phyloP scores from a whole-genome alignment of 257 asterid genomes.

The Eustoma russellianum region DNA sequence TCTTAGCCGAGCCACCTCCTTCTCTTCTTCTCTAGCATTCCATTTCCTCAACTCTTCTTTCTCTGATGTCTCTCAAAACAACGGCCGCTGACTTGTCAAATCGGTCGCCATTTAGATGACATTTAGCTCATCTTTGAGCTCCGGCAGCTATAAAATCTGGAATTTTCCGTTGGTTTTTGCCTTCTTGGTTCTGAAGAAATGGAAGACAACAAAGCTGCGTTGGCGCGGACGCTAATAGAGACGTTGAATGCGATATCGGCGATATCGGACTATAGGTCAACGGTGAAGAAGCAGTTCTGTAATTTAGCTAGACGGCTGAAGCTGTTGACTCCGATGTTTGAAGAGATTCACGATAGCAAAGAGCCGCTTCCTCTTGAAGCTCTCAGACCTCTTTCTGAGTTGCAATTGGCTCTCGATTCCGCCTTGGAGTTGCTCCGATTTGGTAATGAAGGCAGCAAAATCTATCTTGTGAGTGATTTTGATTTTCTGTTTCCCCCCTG shows the following conservation, averaged over 20 bases:
- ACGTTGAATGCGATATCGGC: conserved; percentile 60
- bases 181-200: conserved; percentile 15
- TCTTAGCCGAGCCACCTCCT: conserved; percentile 18
- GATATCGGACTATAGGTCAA: conserved; percentile 49
- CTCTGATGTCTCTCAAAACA: conserved; percentile 7
- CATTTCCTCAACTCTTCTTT: not conserved
- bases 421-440: conserved; percentile 81
- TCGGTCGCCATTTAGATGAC: conserved; percentile 8
- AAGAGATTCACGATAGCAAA: conserved; percentile 79
- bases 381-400: conserved; percentile 33
- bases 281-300: conserved; percentile 80
- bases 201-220: conserved; percentile 59
- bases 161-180: not conserved
- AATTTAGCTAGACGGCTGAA: conserved; percentile 86
- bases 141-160: not conserved
- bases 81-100: conserved; percentile 1
- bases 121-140: not conserved
- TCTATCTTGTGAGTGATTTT: conserved; percentile 51
- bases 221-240: conserved; percentile 47
- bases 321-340: conserved; percentile 91
- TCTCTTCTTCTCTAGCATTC: not conserved
- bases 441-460: conserved; percentile 89
- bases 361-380: conserved; percentile 46
- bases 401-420: conserved; percentile 49
- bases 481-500: not conserved